Conservation (phyloP, 2,329 filamentous ascomycete species). For the Decorospora gaudefroyi region DNA sequence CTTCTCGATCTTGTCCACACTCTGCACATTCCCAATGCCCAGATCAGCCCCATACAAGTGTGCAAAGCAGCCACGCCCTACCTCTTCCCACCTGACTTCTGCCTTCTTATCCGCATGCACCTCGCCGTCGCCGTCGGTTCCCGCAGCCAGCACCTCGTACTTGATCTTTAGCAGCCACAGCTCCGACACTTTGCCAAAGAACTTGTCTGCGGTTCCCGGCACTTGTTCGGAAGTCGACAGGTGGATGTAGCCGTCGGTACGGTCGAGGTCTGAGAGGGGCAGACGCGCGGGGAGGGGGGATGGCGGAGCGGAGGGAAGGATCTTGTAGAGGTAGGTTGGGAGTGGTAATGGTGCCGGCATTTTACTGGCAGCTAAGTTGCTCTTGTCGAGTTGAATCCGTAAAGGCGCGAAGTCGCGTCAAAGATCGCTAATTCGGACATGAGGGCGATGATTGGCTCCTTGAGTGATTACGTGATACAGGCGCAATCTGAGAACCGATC, state of each 20-base stretch:
- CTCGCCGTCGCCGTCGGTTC: constrained; percentile 35
- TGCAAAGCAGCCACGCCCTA: constrained; percentile 56
- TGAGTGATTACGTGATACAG: constrained; percentile 20
- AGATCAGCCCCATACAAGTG: constrained; percentile 63
- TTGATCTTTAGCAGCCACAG: constrained; percentile 62
- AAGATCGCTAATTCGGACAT: not conserved
- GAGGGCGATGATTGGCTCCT: constrained; percentile 19
- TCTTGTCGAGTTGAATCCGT: no score
- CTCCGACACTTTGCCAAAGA: constrained; percentile 39
- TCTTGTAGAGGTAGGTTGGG: constrained; percentile 61
- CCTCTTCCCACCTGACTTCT: constrained; percentile 60
- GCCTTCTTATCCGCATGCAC: constrained; percentile 29
- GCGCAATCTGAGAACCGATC: constrained; percentile 6
- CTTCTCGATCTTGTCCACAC: constrained; percentile 54
- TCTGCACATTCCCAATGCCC: constrained; percentile 58
- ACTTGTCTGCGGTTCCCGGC: constrained; percentile 41
- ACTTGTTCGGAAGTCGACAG: constrained; percentile 61
- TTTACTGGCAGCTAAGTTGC: constrained; percentile 6
- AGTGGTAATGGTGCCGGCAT: constrained; percentile 43
- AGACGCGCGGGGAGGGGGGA: constrained; percentile 59
- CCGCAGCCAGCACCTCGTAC: constrained; percentile 49
- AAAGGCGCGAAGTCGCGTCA: constrained; percentile 1
- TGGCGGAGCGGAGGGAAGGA: constrained; percentile 59
- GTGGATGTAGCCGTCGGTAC: constrained; percentile 65
- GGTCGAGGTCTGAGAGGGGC: constrained; percentile 64